Conservation (phyloP, 2,329 filamentous ascomycete genomes). For the Fusarium tupiense region DNA sequence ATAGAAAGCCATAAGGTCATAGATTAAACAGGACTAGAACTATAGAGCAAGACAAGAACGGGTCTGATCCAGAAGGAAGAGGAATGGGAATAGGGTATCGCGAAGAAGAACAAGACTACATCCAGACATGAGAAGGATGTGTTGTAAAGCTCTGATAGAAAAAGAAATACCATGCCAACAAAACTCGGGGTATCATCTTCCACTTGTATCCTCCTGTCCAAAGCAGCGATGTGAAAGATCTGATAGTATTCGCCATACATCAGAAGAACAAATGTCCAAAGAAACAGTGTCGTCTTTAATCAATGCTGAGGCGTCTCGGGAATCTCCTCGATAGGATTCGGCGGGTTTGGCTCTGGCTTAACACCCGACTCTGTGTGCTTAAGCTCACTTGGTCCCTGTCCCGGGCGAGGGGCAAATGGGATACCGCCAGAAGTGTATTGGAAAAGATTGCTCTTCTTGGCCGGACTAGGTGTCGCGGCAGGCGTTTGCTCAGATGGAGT, state of each 20-base stretch:
- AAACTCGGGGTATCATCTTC: slow-evolving; percentile 15
- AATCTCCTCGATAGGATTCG: slow-evolving; percentile 3
- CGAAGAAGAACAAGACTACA: slow-evolving; percentile 26
- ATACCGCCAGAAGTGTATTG: slow-evolving; percentile 57
- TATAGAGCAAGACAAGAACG: slow-evolving; percentile 17
- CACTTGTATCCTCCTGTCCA: neutral
- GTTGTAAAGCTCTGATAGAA: neutral
- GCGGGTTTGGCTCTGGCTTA: neutral
- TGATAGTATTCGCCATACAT: slow-evolving; percentile 14
- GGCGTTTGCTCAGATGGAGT: slow-evolving; percentile 50
- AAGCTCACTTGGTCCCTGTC: slow-evolving; percentile 8
- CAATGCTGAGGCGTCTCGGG: slow-evolving; percentile 6
- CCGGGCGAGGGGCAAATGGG: slow-evolving; percentile 54
- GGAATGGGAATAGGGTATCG: slow-evolving; percentile 41
- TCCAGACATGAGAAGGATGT: slow-evolving; percentile 19
- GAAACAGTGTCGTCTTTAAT: neutral
- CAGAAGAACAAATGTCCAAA: neutral
- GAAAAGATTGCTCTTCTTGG: slow-evolving; percentile 50
- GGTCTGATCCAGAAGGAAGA: neutral
- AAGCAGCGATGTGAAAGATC: neutral
- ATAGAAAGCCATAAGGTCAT: slow-evolving; percentile 24
- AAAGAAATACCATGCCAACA: slow-evolving; percentile 19
- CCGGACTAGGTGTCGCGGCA: slow-evolving; percentile 46
- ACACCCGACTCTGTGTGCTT: neutral
- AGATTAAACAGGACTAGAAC: slow-evolving; percentile 32